Percentiles rank a stretch among this genome's conserved stretches.
phyloP scores from a whole-genome alignment of 2,329 filamentous ascomycete genomes.

The Leptographium procerum region DNA sequence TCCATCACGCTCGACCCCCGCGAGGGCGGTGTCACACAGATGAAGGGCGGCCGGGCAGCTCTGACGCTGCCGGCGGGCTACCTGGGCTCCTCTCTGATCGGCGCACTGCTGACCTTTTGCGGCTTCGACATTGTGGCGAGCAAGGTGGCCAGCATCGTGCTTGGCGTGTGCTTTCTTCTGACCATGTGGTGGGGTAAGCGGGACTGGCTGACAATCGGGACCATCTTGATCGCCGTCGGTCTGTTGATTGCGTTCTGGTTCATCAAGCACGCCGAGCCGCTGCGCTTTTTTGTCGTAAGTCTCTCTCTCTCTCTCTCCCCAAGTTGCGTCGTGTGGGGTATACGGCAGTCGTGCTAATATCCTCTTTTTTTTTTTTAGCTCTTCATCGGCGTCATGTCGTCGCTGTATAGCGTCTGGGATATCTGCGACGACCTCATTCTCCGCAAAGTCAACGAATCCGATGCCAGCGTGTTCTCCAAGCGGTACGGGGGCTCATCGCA shows the following conservation, averaged over 20 bases:
- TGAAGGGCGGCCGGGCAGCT: constrained; percentile 59
- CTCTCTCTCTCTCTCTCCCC: background rate
- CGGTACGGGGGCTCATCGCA: constrained; percentile 68
- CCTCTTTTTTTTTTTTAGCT: constrained; percentile 28
- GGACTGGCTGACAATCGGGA: constrained; percentile 67
- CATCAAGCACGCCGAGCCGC: constrained; percentile 61
- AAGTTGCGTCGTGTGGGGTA: background rate
- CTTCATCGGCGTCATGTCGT: constrained; percentile 75
- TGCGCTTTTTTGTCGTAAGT: constrained; percentile 47
- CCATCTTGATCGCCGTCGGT: constrained; percentile 58
- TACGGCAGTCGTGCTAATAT: background rate
- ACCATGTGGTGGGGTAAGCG: constrained; percentile 72
- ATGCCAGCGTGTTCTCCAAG: constrained; percentile 69
- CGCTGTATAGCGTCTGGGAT: constrained; percentile 73
- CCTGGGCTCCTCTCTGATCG: constrained; percentile 65
- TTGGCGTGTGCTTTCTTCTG: constrained; percentile 65
- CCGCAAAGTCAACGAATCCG: constrained; percentile 68
- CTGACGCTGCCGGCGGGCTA: constrained; percentile 70
- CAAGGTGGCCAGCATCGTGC: constrained; percentile 64
- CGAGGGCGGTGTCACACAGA: constrained; percentile 69
- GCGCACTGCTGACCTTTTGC: constrained; percentile 65
- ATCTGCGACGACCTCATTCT: constrained; percentile 76
- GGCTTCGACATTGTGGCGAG: constrained; percentile 73
- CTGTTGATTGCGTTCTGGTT: constrained; percentile 69
- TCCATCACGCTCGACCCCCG: constrained; percentile 56